phyloP scores from a whole-genome alignment of 768 basidiomycete genomes.

The Rhodotorula diobovata region DNA sequence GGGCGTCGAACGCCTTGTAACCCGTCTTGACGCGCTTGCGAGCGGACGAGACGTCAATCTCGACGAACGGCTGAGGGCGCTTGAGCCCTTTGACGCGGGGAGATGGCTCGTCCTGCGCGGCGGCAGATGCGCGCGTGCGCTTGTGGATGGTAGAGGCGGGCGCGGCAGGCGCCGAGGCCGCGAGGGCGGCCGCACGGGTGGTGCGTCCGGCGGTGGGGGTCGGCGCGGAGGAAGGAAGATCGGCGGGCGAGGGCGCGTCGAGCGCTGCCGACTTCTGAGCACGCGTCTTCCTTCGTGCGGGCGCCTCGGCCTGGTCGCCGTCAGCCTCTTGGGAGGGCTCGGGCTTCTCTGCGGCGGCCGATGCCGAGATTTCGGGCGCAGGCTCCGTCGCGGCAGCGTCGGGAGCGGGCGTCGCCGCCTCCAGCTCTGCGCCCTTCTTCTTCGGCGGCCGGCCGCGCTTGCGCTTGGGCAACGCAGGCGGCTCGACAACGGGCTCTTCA shows the following conservation, averaged over 20 bases:
- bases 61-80: constrained; percentile 1
- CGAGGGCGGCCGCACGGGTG: not conserved
- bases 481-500: too few species aligned
- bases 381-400: too few species aligned
- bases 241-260: too few species aligned
- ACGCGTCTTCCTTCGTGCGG: too few species aligned
- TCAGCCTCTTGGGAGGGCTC: too few species aligned
- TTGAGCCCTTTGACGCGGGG: too few species aligned
- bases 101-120: not conserved
- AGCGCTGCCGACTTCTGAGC: too few species aligned
- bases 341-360: too few species aligned
- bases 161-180: not conserved
- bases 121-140: not conserved
- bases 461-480: constrained; percentile 41
- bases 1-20: not conserved
- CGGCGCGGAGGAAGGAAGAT: too few species aligned
- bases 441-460: constrained; percentile 50
- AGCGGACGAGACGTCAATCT: not conserved
- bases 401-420: not conserved
- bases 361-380: too few species aligned
- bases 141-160: not conserved
- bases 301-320: too few species aligned
- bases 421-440: not conserved
- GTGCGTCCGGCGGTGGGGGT: too few species aligned
- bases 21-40: not conserved